phyloP scores from a whole-genome alignment of 768 basidiomycete species.

The Leccinum variicolor region DNA sequence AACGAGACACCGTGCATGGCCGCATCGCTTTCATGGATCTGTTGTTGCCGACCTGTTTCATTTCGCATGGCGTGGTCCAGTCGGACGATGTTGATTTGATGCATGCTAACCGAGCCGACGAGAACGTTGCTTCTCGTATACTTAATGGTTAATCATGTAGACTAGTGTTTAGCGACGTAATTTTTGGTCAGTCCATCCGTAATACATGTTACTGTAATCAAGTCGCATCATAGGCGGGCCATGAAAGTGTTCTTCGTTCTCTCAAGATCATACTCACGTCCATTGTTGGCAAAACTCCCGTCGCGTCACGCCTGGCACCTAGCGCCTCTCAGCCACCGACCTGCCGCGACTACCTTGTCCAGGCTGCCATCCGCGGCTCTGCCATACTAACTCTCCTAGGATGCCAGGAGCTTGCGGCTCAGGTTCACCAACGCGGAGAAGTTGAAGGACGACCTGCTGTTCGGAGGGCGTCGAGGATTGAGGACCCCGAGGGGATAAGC shows the following conservation, averaged over 20 bases:
- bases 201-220: background rate
- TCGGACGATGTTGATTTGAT: slow-evolving; percentile 24
- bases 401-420: slow-evolving; percentile 20
- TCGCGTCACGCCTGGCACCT: too few relatives aligned
- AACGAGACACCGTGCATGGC: slow-evolving; percentile 71
- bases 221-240: background rate
- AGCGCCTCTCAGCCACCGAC: too few relatives aligned
- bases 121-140: background rate
- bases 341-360: too few relatives aligned
- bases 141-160: background rate
- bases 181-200: background rate
- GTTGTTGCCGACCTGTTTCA: slow-evolving; percentile 12
- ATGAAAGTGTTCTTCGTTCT: too few relatives aligned
- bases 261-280: background rate
- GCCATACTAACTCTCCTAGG: slow-evolving; percentile 18
- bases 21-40: background rate
- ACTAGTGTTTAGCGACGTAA: background rate
- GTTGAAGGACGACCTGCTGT: slow-evolving; percentile 27
- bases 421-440: slow-evolving; percentile 23
- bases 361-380: background rate
- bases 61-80: slow-evolving; percentile 32
- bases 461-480: slow-evolving; percentile 33
- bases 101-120: background rate
- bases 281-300: slow-evolving; percentile 23
- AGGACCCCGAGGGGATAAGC: slow-evolving; percentile 35